Percentiles rank a stretch among this genome's conserved stretches.
These are phyloP conservation scores for Tuber melanosporum DNA, from an alignment of 495 filamentous ascomycete species.

Conservation along the genomic window DNA sequence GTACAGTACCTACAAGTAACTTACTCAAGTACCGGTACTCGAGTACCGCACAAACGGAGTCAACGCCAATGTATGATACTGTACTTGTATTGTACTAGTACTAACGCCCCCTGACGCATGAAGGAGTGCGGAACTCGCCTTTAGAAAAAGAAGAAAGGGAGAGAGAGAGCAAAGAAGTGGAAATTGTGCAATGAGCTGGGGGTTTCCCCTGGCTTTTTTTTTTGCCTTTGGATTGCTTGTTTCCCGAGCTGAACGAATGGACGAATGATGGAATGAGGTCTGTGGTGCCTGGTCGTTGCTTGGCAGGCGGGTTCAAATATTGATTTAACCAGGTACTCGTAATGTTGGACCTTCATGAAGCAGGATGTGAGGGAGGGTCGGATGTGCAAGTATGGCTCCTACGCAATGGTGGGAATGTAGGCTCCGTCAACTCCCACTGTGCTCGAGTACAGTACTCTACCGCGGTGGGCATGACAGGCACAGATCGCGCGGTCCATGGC, in stretches of 20 bases:
- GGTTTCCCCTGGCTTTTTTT: background rate
- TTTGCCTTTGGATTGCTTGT: background rate
- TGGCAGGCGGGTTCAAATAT: background rate
- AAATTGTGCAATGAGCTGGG: background rate
- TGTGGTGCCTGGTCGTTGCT: background rate
- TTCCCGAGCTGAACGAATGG: background rate
- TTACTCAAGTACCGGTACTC: background rate
- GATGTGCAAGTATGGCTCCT: background rate
- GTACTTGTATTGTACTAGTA: background rate
- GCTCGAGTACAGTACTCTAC: no score
- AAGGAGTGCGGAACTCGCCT: background rate
- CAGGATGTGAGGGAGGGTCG: background rate
- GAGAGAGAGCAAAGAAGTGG: background rate
- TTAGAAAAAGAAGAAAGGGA: background rate
- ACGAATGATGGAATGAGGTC: background rate
- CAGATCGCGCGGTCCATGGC: no score
- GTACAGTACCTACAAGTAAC: no score
- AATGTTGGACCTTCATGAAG: background rate
- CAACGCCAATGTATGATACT: background rate
- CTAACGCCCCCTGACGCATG: background rate
- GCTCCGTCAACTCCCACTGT: background rate
- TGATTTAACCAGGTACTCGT: background rate
- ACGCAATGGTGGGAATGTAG: background rate
- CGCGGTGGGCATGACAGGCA: no score
- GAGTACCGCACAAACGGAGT: background rate